Evolutionary conservation across 805 yeast genomes (phyloP).

Genomic region (Kazachstania taianensis): DNA sequence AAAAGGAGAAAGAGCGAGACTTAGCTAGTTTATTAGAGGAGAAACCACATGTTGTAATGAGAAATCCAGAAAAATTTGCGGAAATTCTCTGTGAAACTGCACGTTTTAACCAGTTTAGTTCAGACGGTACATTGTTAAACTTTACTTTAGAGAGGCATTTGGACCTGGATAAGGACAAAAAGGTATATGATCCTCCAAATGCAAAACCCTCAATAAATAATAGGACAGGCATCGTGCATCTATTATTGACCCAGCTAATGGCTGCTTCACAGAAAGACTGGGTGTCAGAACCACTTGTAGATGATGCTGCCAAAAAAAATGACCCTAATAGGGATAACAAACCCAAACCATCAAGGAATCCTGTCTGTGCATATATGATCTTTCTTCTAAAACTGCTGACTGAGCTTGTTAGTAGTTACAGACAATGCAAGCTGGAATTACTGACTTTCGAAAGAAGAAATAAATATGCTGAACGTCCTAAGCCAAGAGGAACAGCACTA

Average conservation of each 20-base stretch:
- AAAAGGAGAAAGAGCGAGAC: conserved; percentile 33
- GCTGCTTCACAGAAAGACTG: conserved; percentile 33
- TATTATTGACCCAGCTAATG: conserved; percentile 59
- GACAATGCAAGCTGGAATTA: conserved; percentile 72
- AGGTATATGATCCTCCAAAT: conserved; percentile 6
- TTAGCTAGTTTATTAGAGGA: conserved; percentile 40
- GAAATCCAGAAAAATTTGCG: conserved; percentile 41
- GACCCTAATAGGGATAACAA: conserved; percentile 27
- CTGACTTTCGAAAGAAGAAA: conserved; percentile 61
- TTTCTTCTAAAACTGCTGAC: conserved; percentile 58
- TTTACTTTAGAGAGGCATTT: conserved; percentile 20
- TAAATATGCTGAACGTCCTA: conserved; percentile 33
- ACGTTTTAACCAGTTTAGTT: conserved; percentile 37
- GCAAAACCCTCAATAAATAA: conserved; percentile 7
- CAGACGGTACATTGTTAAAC: conserved; percentile 25
- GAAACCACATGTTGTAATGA: conserved; percentile 34
- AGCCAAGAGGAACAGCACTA: conserved; percentile 68
- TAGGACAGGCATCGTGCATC: conserved; percentile 52
- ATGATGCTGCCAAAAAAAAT: conserved; percentile 19
- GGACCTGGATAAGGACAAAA: conserved; percentile 10
- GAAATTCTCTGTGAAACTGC: conserved; percentile 35
- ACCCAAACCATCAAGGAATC: conserved; percentile 38
- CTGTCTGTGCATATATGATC: conserved; percentile 52
- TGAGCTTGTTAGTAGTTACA: conserved; percentile 70
- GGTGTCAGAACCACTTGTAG: conserved; percentile 30